Conservation (phyloP, 345 rosid genomes). For the Eucalyptus marginata region DNA sequence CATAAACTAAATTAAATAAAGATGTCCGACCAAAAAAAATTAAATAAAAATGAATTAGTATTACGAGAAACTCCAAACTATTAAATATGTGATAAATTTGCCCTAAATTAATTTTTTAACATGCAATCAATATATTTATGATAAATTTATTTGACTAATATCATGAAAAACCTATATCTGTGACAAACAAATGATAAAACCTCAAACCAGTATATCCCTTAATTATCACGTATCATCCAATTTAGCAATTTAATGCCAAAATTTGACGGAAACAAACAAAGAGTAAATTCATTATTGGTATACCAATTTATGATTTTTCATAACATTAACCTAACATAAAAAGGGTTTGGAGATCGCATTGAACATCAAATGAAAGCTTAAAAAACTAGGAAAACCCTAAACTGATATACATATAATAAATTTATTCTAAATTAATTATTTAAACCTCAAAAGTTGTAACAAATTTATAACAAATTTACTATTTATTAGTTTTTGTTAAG, state of each 20-base stretch:
- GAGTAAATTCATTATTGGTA: accelerated
- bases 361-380: not conserved
- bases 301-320: accelerated
- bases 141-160: too few relatives aligned
- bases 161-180: too few relatives aligned
- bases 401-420: too few relatives aligned
- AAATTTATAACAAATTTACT: too few relatives aligned
- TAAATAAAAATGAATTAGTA: too few relatives aligned
- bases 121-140: accelerated
- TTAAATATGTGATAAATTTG: too few relatives aligned
- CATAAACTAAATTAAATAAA: not conserved
- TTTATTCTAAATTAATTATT: too few relatives aligned
- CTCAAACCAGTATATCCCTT: accelerated
- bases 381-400: accelerated
- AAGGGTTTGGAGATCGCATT: not conserved
- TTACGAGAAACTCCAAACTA: accelerated
- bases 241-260: accelerated
- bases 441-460: too few relatives aligned
- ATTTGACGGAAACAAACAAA: accelerated
- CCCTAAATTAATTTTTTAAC: accelerated
- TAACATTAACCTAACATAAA: not conserved
- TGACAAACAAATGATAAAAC: accelerated
- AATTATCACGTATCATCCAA: too few relatives aligned
- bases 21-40: too few relatives aligned
- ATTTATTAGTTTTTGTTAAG: accelerated